These are phyloP conservation scores for Quercus tomentella DNA, from an alignment of 331 rosid species.

Conservation along the genomic window DNA sequence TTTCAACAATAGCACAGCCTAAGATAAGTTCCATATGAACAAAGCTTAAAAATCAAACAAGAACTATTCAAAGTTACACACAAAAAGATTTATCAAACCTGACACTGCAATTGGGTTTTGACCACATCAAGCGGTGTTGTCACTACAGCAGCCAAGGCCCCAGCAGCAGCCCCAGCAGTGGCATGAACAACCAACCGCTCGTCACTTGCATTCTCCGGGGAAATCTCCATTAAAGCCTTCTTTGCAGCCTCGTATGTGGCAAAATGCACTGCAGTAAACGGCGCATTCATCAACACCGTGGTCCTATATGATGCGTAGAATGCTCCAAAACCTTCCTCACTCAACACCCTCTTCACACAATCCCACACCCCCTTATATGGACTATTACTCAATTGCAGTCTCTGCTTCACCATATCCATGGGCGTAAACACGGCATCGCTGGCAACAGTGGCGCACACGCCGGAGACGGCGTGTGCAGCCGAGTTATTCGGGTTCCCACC, in stretches of 20 bases:
- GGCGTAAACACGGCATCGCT: constrained; percentile 95
- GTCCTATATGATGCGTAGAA: constrained; percentile 90
- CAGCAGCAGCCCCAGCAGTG: constrained; percentile 94
- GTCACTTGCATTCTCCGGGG: constrained; percentile 61
- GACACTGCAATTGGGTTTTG: constrained; percentile 93
- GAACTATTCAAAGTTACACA: too few relatives aligned
- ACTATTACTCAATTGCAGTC: constrained; percentile 77
- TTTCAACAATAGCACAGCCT: neutral
- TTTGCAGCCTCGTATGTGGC: constrained; percentile 76
- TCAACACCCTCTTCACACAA: constrained; percentile 67
- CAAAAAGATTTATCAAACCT: constrained; percentile 40
- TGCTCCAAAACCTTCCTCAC: constrained; percentile 79
- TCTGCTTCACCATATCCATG: constrained; percentile 98
- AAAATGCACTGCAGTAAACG: constrained; percentile 88
- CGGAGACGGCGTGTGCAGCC: constrained; percentile 69
- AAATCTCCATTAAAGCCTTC: constrained; percentile 61
- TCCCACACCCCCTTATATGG: constrained; percentile 82
- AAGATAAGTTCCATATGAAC: neutral
- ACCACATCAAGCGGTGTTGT: constrained; percentile 98
- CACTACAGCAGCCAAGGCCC: constrained; percentile 71
- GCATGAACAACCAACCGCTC: constrained; percentile 83
- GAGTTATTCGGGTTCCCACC: constrained; percentile 52
- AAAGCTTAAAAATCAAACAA: neutral
- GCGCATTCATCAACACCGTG: constrained; percentile 92
- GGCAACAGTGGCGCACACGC: constrained; percentile 80